Base-by-base conservation (phyloP, 2,329 filamentous ascomycete species). In the Diaporthe citriasiana region DNA sequence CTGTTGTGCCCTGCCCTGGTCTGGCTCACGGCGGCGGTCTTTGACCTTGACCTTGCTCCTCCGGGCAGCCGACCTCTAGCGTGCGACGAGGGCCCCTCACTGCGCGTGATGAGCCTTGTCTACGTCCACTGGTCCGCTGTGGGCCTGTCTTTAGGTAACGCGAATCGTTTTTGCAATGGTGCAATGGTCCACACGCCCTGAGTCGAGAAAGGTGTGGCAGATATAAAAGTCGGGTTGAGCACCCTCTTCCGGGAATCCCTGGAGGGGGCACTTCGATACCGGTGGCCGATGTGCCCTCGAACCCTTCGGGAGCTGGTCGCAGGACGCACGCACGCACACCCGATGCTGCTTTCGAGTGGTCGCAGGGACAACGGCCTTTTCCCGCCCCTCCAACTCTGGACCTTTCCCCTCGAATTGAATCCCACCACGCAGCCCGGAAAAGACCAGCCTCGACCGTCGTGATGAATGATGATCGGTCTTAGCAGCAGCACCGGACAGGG, bases 121-220 rank as follows among this genome's bases (percentile, higher is more conserved):
- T 60, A 47, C 53, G 66, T 68, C 74, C 38, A 57, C 66, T 74
- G 60, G 51, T 68, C 55, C 70, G 59, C 53, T 68, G 74, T 75
- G 68, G 74, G 55, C 74, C 73, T 53, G 63, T 68, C 63, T 71
- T 75, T 75, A 75, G 74, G 74, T 75, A 75, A 75, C 74, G 66
- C 70, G 55, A 73, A 75, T 70, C 72, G 70, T 40, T 53, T 68
- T 40, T 68, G 63, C 63, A 66, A 75, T 71, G 40, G 25, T 70
- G 66, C 59, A 60, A 51, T 65, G 72, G 59, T 75, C 74, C 74
- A 75, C 71, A 55, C 51, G 53, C 53, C 66, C 74, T 71, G 72
- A 72, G 74, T 74, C 72, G 74, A 75, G 71, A 73, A 57, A 56
- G 50, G 51, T 50, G 59, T 74, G 59, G 57, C 68, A 51, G 66